These are phyloP conservation scores for Alternaria alternata DNA, from an alignment of 2,329 filamentous ascomycete genomes.

Conservation along the genomic window DNA sequence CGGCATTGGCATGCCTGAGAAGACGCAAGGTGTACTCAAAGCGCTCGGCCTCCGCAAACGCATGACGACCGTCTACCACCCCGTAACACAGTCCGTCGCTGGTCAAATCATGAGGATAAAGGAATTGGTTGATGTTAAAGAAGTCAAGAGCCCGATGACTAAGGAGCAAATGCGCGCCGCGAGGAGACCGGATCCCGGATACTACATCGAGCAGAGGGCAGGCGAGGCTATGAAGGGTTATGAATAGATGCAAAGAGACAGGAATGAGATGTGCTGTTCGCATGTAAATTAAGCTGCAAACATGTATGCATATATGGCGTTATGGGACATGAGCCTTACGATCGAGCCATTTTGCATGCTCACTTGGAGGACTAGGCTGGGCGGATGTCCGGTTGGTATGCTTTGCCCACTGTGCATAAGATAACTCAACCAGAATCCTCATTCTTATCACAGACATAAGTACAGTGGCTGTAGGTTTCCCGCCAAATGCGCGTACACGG, in stretches of 20 bases:
- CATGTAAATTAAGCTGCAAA: neutral
- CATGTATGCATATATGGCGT: neutral
- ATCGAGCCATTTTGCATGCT: neutral
- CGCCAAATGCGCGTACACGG: too few species aligned
- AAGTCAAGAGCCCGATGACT: slow-evolving; percentile 72
- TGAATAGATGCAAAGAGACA: slow-evolving; percentile 9
- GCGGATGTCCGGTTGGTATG: neutral
- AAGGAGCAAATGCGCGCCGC: slow-evolving; percentile 73
- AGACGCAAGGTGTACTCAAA: slow-evolving; percentile 80
- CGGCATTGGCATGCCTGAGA: slow-evolving; percentile 82
- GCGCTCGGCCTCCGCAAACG: slow-evolving; percentile 87
- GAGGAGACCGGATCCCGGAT: slow-evolving; percentile 80
- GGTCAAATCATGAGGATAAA: slow-evolving; percentile 95
- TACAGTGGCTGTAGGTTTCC: too few species aligned
- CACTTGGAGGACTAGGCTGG: neutral
- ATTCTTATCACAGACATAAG: neutral
- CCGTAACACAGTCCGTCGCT: slow-evolving; percentile 79
- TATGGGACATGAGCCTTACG: neutral
- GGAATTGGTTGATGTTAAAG: slow-evolving; percentile 83
- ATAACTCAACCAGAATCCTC: neutral
- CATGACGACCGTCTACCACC: slow-evolving; percentile 87
- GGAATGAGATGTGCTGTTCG: neutral
- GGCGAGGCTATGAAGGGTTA: slow-evolving; percentile 29
- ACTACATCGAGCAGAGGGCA: slow-evolving; percentile 72
- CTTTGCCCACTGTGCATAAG: neutral